These are phyloP conservation scores for Globisporangium rhizosaccharum DNA, from an alignment of 352 stramenopile species.

Conservation along the genomic window DNA sequence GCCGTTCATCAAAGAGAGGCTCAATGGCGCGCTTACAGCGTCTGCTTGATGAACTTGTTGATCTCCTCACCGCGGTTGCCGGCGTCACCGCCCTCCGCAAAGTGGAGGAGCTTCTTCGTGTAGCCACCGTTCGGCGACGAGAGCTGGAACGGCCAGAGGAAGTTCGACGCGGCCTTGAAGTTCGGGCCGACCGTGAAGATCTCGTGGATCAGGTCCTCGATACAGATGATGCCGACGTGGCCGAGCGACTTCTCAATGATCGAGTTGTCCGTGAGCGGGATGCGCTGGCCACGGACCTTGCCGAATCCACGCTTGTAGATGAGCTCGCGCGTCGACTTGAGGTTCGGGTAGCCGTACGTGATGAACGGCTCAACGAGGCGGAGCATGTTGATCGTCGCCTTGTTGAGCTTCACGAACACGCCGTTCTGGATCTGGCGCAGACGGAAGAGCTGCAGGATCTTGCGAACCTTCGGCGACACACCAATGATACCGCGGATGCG, in stretches of 20 bases:
- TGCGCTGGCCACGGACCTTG: conserved; percentile 97
- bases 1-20: not conserved
- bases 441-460: conserved; percentile 99
- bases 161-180: conserved; percentile 99
- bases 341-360: conserved; percentile 97
- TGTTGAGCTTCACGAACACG: conserved; percentile 99
- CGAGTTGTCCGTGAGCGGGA: conserved; percentile 96
- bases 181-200: conserved; percentile 98
- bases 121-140: conserved; percentile 94
- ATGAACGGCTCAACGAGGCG: conserved; percentile 98
- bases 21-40: conserved; percentile 69
- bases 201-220: conserved; percentile 99
- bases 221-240: conserved; percentile 96
- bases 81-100: conserved; percentile 90
- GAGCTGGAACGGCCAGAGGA: conserved; percentile 99
- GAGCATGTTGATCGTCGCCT: conserved; percentile 99
- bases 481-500: conserved; percentile 99
- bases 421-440: conserved; percentile 99
- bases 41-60: conserved; percentile 94
- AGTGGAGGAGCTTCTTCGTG: conserved; percentile 94
- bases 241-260: conserved; percentile 96
- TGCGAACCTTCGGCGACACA: conserved; percentile 90
- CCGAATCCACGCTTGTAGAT: conserved; percentile 99
- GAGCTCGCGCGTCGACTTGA: conserved; percentile 97
- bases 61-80: conserved; percentile 91